Evolutionary conservation across 345 rosid species (phyloP), one percentile per base, ranked within the genome.

Genomic region (Corchorus capsularis): DNA sequence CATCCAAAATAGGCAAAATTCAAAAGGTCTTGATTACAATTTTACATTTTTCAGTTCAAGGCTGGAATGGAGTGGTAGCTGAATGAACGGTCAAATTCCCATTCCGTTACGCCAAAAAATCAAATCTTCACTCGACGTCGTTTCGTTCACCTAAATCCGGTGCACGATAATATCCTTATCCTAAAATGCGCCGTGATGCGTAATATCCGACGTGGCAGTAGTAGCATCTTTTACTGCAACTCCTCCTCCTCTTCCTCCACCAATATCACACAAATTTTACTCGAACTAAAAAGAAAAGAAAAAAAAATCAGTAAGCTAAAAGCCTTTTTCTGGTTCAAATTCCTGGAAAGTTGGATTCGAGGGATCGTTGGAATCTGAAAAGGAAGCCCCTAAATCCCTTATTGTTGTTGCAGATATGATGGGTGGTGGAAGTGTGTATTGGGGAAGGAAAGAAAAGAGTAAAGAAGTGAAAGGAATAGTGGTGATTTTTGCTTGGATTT

Each of bases 401-500:
- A n/a, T n/a, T n/a, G n/a, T 15, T 5, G 13, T 41, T 74, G 56
- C 3, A 32, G 84, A 73, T 50, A 92, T 90, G 97, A 77, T 83
- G 69, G 87, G 93, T 19, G 90, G 83, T 19, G 87, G 94, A 5
- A 82, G 83, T 52, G 83, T 94, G 27, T 90, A 82, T 67, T 94
- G 97, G 98, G 93, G 92, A 35, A 84, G 80, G 17, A 84, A 80
- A 20, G 84, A 76, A 32, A 76, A 64, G 62, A 81, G 77, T 45
- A 67, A 67, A 41, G 85, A 64, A 64, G 85, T 83, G 55, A 89
- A 83, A 56, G 97, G 99, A 56, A 87, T 91, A 49, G 98, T 83
- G 56, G 98, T 91, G 80, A 62, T 96, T 6, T 96, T 91, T 78
- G 84, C 80, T 12, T 96, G 99, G 98, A 81, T 87, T 43, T 92